Conservation (phyloP, 345 rosid genomes). For the Cardiospermum halicacabum region DNA sequence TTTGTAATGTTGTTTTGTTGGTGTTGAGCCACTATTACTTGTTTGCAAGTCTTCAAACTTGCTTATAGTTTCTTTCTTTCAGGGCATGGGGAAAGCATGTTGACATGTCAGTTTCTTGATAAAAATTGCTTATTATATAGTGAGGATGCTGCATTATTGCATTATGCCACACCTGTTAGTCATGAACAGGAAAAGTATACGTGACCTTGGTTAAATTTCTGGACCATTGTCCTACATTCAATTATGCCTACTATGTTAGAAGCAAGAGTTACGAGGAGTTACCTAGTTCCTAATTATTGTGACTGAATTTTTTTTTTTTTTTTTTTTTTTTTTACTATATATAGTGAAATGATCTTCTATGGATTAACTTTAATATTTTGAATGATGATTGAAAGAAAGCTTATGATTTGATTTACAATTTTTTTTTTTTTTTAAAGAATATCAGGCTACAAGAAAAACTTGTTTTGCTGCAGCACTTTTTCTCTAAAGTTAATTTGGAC, state of each 20-base stretch:
- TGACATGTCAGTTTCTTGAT: background rate
- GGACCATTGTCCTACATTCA: background rate
- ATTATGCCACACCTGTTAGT: background rate
- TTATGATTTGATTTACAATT: background rate
- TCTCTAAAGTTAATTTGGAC: background rate
- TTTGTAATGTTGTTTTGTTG: no score
- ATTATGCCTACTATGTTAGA: background rate
- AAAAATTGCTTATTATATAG: background rate
- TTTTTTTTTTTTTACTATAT: background rate
- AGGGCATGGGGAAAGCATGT: no score
- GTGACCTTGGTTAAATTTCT: background rate
- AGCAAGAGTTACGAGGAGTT: background rate
- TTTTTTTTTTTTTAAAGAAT: background rate
- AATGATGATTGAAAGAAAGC: slow-evolving; percentile 5
- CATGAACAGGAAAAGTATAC: background rate
- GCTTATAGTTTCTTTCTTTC: background rate
- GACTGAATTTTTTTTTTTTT: slow-evolving; percentile 5
- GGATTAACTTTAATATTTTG: background rate
- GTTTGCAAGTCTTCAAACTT: background rate
- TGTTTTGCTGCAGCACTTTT: background rate
- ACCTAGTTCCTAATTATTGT: background rate
- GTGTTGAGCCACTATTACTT: no score
- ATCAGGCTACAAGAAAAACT: background rate
- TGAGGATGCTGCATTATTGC: background rate
- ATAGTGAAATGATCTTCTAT: background rate